phyloP scores from a whole-genome alignment of 257 asterid genomes.

The Nicotiana tabacum region DNA sequence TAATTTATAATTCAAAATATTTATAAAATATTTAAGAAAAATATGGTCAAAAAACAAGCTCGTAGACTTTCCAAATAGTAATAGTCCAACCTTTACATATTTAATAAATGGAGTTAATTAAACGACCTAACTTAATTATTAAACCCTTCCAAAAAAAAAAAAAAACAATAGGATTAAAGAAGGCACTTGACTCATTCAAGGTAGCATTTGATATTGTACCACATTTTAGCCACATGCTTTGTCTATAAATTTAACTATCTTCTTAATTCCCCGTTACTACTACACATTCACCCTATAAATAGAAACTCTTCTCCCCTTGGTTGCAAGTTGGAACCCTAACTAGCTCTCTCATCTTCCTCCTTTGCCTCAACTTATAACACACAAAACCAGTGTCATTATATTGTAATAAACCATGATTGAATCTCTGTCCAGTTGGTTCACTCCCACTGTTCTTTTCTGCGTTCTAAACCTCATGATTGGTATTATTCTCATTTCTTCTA shows the following conservation, averaged over 20 bases:
- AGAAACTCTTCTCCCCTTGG: not conserved
- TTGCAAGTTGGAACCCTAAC: not conserved
- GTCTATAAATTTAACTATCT: not conserved
- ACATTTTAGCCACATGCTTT: not conserved
- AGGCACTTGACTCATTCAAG: no score
- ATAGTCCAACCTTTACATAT: no score
- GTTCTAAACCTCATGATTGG: conserved; percentile 74
- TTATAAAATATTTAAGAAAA: no score
- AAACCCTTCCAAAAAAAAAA: no score
- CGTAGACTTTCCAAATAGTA: no score
- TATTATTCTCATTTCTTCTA: conserved; percentile 56
- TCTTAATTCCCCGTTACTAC: not conserved
- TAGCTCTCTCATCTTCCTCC: not conserved
- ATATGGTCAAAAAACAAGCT: no score
- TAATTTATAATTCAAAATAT: no score
- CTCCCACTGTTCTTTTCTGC: conserved; percentile 75
- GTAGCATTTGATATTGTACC: no score
- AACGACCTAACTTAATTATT: no score
- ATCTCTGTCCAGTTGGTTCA: conserved; percentile 68
- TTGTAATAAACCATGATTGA: not conserved
- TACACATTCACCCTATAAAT: not conserved
- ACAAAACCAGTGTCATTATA: not conserved
- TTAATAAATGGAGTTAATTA: no score
- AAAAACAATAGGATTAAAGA: no score
- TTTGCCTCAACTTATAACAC: not conserved